A percentile compares a stretch with the other conserved stretches of the same genome.
These are phyloP conservation scores for Citrus medica DNA, from an alignment of 345 rosid genomes.

Conservation along the genomic window DNA sequence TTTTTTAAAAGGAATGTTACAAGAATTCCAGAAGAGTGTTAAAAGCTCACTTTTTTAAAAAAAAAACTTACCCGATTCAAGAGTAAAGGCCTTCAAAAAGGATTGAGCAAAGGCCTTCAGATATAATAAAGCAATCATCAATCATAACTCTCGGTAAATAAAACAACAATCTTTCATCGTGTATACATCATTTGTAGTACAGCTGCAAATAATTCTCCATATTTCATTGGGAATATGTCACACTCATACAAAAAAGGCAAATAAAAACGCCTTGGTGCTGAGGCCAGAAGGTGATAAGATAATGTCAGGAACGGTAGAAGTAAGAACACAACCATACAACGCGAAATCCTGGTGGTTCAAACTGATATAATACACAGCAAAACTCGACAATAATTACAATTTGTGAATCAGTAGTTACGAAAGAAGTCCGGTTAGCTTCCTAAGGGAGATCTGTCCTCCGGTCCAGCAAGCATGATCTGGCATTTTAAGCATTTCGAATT, in stretches of 20 bases:
- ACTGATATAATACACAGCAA: slow-evolving; percentile 29
- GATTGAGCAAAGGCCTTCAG: background rate
- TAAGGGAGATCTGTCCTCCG: slow-evolving; percentile 49
- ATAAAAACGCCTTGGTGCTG: slow-evolving; percentile 35
- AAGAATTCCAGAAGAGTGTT: too few species aligned
- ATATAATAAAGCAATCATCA: background rate
- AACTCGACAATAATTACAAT: slow-evolving; percentile 41
- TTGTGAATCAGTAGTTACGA: slow-evolving; percentile 7
- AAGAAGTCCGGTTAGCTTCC: slow-evolving; percentile 20
- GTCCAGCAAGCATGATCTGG: slow-evolving; percentile 62
- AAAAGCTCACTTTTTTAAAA: too few species aligned
- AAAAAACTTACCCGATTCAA: background rate
- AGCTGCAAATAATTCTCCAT: slow-evolving; percentile 9
- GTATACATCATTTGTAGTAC: background rate
- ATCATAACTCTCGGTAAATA: background rate
- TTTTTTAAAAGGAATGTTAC: too few species aligned
- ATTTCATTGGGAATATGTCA: slow-evolving; percentile 12
- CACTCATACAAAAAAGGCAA: slow-evolving; percentile 34
- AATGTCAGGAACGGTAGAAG: slow-evolving; percentile 8
- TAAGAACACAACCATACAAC: slow-evolving; percentile 16
- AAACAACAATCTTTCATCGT: background rate
- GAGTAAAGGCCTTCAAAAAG: background rate
- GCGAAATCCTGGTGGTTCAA: slow-evolving; percentile 31
- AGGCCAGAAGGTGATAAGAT: background rate
- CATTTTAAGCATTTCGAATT: slow-evolving; percentile 9